Conservation (phyloP, 192 early-diverging fungal species). For the Mortierella hygrophila region DNA sequence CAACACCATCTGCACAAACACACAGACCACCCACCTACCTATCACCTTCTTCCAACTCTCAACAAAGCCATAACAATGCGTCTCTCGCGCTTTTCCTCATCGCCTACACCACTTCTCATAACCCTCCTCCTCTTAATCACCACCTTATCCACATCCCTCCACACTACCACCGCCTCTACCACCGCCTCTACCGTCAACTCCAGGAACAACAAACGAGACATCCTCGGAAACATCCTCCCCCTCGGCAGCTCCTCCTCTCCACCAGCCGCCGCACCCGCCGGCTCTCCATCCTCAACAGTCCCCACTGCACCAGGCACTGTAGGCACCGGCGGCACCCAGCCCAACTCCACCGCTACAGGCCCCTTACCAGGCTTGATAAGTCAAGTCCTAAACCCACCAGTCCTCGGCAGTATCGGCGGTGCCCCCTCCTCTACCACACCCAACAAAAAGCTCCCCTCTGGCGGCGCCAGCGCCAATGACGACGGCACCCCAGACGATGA, state of each 20-base stretch:
- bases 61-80: background rate
- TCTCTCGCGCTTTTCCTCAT: background rate
- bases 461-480: background rate
- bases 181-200: background rate
- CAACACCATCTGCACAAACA: background rate
- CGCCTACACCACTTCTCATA: background rate
- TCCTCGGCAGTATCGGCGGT: background rate
- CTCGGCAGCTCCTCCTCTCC: background rate
- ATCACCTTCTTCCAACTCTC: background rate
- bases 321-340: background rate
- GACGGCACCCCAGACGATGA: background rate
- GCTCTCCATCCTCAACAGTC: background rate
- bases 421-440: background rate
- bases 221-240: background rate
- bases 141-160: background rate
- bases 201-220: background rate
- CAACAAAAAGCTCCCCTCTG: background rate
- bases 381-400: constrained; percentile 9
- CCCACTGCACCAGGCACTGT: background rate
- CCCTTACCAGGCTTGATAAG: constrained; percentile 15
- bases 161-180: background rate
- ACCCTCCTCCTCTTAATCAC: background rate
- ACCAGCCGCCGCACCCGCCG: constrained; percentile 2
- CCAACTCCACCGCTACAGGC: background rate
- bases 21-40: background rate